Conservation (phyloP, 108 stramenopile species). For the Skeletonema tropicum region DNA sequence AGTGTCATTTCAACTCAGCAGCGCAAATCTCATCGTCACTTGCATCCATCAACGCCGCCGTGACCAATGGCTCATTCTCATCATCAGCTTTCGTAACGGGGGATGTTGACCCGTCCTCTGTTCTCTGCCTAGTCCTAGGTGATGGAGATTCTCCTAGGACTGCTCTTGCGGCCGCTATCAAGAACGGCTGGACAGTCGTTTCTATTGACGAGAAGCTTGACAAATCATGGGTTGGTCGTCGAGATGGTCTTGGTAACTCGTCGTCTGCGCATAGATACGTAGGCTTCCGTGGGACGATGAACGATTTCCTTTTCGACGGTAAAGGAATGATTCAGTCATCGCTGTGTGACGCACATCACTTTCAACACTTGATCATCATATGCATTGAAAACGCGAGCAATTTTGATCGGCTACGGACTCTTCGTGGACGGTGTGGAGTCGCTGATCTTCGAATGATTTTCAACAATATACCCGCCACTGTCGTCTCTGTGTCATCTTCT, state of each 20-base stretch:
- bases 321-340: conserved; percentile 13
- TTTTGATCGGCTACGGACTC: conserved; percentile 10
- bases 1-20: conserved; percentile 11
- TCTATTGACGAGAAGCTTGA: conserved; percentile 27
- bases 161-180: conserved; percentile 21
- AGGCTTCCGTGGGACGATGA: conserved; percentile 22
- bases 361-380: conserved; percentile 22
- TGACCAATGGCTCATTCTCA: conserved; percentile 4
- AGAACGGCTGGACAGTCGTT: conserved; percentile 20
- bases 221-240: conserved; percentile 18
- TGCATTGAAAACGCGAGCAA: conserved; percentile 3
- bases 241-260: conserved; percentile 4
- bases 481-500: conserved; percentile 25
- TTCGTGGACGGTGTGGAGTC: conserved; percentile 21
- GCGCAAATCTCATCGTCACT: conserved; percentile 8
- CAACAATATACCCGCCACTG: conserved; percentile 20
- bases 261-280: conserved; percentile 9
- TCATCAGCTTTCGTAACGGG: background rate
- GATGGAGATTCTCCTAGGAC: conserved; percentile 19
- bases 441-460: conserved; percentile 26
- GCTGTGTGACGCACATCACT: background rate
- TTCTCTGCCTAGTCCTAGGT: conserved; percentile 32
- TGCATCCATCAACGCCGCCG: conserved; percentile 14
- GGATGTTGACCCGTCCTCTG: background rate
- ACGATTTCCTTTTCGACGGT: conserved; percentile 11